Conservation (phyloP, 2,329 filamentous ascomycete genomes). For the Monosporascus sp. region DNA sequence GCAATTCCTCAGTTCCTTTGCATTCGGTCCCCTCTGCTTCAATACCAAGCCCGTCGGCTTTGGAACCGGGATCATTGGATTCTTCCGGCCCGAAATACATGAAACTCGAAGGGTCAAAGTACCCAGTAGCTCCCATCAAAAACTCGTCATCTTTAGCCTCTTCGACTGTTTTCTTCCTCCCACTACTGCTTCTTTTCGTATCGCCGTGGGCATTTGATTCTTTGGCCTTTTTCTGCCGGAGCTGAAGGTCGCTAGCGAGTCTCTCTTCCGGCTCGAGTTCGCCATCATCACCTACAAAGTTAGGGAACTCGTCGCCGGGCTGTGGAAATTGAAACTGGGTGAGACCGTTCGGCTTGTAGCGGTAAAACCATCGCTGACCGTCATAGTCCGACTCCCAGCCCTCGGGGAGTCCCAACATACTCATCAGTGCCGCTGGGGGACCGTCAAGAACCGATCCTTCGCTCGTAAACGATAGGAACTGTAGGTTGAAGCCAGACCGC, state of each 20-base stretch:
- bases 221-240: slow-evolving; percentile 31
- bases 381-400: slow-evolving; percentile 58
- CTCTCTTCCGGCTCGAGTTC: slow-evolving; percentile 47
- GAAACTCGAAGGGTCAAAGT: slow-evolving; percentile 49
- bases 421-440: background rate
- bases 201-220: slow-evolving; percentile 13
- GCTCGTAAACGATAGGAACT: background rate
- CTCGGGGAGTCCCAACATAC: slow-evolving; percentile 40
- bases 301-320: slow-evolving; percentile 54
- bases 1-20: background rate
- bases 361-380: slow-evolving; percentile 53
- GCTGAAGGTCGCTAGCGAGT: slow-evolving; percentile 47
- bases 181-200: slow-evolving; percentile 13
- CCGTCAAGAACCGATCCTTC: background rate
- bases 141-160: slow-evolving; percentile 20
- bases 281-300: slow-evolving; percentile 37
- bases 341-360: slow-evolving; percentile 48
- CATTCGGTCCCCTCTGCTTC: slow-evolving; percentile 1
- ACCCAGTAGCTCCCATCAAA: slow-evolving; percentile 29
- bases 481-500: background rate
- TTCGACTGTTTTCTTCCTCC: slow-evolving; percentile 10
- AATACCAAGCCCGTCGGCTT: slow-evolving; percentile 35
- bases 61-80: slow-evolving; percentile 41
- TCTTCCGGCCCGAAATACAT: slow-evolving; percentile 47
- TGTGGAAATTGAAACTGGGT: slow-evolving; percentile 54